Evolutionary conservation across 805 yeast genomes (phyloP), one percentile per base, ranked within the genome.

Genomic region (Wickerhamiella cacticola): DNA sequence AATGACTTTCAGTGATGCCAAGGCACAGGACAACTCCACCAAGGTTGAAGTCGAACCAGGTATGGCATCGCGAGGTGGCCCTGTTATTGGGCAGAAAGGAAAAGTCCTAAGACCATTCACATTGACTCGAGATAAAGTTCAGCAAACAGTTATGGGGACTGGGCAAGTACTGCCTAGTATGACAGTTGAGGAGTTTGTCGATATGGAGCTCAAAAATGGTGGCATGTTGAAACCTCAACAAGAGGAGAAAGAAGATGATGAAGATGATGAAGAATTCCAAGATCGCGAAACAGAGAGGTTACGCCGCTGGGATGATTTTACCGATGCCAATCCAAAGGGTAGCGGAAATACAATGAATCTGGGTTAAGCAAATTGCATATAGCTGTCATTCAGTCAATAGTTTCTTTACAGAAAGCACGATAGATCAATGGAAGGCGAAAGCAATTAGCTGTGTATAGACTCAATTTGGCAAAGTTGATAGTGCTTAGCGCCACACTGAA

Each of bases 161-260:
- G 98, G 96, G 1, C 96, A 92, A 64, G 78, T 73, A 22, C 70
- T 89, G 24, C 98, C 98, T 2, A 85, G 96, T 0, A 85, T 92
- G 92, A 70, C 95, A 0, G 87, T 92, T 0, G 98, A 92, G 54
- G 96, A 92, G 56, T 80, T 82, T 52, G 68, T 92, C 46, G 94
- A 87, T 42, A 78, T 85, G 55, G 98, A 92, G 60, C 68, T 83
- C 52, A 78, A 79, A 16, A 79, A 82, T 56, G 96, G 96, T 1
- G 88, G 89, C 48, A 82, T 88, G 71, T 56, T 64, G 16, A 52
- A 59, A 41, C 68, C 68, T 1, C 52, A 49, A n/a, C 52, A 47
- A 1, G 45, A 50, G 1, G 51, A 63, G 59, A 70, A 69, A 4
- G 68, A 65, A 18, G 79, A 76, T 48, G 86, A 80, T 49, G 86